Base-by-base conservation (phyloP, 140 eudicot genomes). In the Oenanthe javanica region DNA sequence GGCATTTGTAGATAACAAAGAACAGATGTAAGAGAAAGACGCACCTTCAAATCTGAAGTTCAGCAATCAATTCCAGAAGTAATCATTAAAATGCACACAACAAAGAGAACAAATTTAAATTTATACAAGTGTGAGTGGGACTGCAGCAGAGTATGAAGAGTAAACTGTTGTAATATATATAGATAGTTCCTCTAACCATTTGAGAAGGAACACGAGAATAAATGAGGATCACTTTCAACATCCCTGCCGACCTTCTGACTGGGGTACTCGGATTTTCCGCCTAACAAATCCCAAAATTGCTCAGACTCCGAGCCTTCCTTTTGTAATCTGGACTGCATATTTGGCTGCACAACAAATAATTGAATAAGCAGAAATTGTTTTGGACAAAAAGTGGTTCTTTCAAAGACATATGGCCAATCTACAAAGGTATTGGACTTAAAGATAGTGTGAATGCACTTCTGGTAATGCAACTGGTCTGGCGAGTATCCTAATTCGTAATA, bases 271-370 rank as follows among this genome's bases (percentile, higher is more conserved):
- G 91, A 80, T 88, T 95, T 95, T 67, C 92, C 98, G 16, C 99
- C 98, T 75, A 95, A 80, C 84, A 95, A 83, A 45, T 93, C 97
- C 99, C 99, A 95, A 81, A 95, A 95, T 47, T 86, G 92, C 77
- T 95, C 99, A 55, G 90, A 87, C 75, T 95, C 99, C 15, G 97
- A 85, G 63, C 98, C 99, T 89, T 95, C 99, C 66, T 93, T 95
- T 81, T 88, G 98, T 71, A 86, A 78, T 77, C 78, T 95, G 82
- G 92, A 85, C 82, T 93, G 99, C 91, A 85, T 85, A 77, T 91
- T 82, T 76, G 99, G 99, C 99, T 95, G 96, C 75, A 79, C 36
- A 57, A 27, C 43, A 18, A 54, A 82, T 21, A 80, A 54, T 59
- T 78, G 47, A 80, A 42, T 61, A 57, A 77, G 42, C 19, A 15